These are phyloP conservation scores for Spathaspora sp. DNA, from an alignment of 805 yeast genomes.

Conservation along the genomic window DNA sequence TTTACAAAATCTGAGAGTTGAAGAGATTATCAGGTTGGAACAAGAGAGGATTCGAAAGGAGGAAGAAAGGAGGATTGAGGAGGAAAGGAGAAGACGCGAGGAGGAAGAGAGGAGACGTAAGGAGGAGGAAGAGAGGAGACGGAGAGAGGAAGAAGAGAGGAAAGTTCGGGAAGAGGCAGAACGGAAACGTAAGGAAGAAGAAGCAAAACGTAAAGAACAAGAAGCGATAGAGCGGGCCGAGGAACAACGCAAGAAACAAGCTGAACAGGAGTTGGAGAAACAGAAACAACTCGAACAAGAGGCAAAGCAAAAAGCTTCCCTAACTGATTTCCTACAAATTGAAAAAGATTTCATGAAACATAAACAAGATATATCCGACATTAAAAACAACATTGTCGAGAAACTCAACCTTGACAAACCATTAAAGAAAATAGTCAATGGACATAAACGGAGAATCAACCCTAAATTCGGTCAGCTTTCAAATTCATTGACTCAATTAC, in stretches of 20 bases:
- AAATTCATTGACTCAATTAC: conserved; percentile 59
- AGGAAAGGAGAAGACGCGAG: conserved; percentile 16
- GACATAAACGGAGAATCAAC: conserved; percentile 72
- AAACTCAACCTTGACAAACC: conserved; percentile 50
- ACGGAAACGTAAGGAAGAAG: conserved; percentile 18
- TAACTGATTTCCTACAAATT: conserved; percentile 31
- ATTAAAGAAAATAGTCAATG: conserved; percentile 50
- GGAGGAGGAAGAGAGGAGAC: conserved; percentile 8
- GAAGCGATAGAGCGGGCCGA: neutral
- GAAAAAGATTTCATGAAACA: conserved; percentile 45
- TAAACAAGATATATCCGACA: conserved; percentile 49
- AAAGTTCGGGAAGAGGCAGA: conserved; percentile 18
- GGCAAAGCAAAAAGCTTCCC: conserved; percentile 18
- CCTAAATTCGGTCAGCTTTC: conserved; percentile 93
- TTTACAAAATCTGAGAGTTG: conserved; percentile 15
- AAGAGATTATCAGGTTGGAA: conserved; percentile 14
- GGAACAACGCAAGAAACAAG: conserved; percentile 10
- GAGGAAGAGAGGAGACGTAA: conserved; percentile 18
- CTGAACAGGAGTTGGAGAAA: conserved; percentile 6
- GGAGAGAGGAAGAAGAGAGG: conserved; percentile 15
- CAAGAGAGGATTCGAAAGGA: conserved; percentile 17
- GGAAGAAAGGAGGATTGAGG: conserved; percentile 16
- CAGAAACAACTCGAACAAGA: conserved; percentile 11
- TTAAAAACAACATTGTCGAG: conserved; percentile 57
- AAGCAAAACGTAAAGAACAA: conserved; percentile 12